Conservation (phyloP, 2,329 filamentous ascomycete genomes). For the Colletotrichum sublineola region DNA sequence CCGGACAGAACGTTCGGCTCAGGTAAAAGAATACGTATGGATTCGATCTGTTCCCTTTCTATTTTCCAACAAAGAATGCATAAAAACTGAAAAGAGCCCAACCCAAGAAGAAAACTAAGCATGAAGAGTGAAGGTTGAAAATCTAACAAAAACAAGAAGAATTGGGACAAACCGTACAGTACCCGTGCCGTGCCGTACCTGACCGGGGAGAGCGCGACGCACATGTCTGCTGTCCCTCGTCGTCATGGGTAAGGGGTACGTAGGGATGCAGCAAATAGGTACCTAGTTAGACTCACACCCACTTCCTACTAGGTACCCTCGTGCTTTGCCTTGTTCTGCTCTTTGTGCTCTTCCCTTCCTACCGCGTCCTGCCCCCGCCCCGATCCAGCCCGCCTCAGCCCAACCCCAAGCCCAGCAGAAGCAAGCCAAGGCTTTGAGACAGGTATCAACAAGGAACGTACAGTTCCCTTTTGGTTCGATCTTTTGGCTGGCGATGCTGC, state of each 20-base stretch:
- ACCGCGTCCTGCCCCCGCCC: neutral
- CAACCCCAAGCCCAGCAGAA: conserved; percentile 4
- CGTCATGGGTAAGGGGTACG: neutral
- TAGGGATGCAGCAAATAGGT: neutral
- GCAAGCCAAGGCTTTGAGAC: conserved; percentile 28
- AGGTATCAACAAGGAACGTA: conserved; percentile 6
- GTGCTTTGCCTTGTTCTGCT: neutral
- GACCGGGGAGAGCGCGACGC: neutral
- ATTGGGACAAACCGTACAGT: neutral
- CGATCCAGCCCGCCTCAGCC: neutral
- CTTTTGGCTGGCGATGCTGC: conserved; percentile 16
- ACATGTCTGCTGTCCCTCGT: conserved; percentile 11
- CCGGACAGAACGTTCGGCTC: conserved; percentile 18
- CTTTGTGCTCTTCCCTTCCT: no score
- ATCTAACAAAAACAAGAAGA: neutral
- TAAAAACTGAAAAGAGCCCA: rapidly evolving
- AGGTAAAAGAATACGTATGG: neutral
- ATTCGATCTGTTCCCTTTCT: neutral
- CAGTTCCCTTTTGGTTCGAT: conserved; percentile 19
- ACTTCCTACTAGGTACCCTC: neutral
- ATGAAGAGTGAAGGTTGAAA: neutral
- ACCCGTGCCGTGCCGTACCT: conserved; percentile 20
- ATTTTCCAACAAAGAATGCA: neutral
- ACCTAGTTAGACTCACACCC: neutral
- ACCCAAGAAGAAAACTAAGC: neutral